A percentile compares a stretch with the other conserved stretches of the same genome.
phyloP scores from a whole-genome alignment of 139 green algal species.

The Closterium sp. region DNA sequence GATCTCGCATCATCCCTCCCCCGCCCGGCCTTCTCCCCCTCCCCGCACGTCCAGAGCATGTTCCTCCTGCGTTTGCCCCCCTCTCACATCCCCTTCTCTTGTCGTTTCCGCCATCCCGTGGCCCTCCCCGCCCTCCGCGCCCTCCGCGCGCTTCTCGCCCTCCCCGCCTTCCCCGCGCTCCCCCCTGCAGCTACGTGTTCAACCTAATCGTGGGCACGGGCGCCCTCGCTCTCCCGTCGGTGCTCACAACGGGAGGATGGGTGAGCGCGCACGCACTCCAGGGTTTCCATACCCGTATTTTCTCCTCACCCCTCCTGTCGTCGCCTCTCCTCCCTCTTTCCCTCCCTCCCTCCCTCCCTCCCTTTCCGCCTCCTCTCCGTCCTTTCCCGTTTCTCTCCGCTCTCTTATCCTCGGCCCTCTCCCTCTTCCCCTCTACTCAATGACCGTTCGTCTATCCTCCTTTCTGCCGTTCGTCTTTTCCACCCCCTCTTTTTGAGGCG shows the following conservation, averaged over 20 bases:
- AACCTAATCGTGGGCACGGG: constrained; percentile 48
- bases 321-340: neutral
- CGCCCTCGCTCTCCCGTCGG: constrained; percentile 26
- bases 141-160: neutral
- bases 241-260: constrained; percentile 36
- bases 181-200: constrained; percentile 35
- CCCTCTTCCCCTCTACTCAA: no score
- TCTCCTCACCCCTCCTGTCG: neutral
- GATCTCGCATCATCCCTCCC: no score
- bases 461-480: no score
- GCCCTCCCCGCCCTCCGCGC: neutral
- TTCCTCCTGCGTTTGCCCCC: neutral
- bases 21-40: neutral
- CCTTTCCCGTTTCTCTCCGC: no score
- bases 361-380: neutral
- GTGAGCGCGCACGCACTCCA: neutral
- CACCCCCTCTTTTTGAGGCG: no score
- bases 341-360: neutral
- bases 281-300: neutral
- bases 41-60: no score
- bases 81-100: neutral
- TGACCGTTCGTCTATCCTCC: no score
- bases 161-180: neutral
- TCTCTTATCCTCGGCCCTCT: no score
- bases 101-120: neutral